Conservation (phyloP, 1,139 yeast species). For the Debaryomyces robertsiae region DNA sequence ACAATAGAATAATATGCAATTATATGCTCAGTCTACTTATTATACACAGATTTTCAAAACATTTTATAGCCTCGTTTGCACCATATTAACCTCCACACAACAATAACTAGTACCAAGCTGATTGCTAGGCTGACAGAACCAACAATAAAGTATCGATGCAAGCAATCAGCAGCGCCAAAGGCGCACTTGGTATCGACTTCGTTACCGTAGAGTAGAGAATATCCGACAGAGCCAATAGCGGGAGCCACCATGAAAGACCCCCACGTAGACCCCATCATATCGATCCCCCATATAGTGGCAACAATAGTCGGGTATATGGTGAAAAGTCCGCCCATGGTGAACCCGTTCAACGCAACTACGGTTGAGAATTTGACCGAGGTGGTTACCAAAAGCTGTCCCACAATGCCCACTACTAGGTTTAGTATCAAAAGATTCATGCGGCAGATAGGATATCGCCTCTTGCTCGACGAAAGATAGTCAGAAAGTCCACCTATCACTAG, state of each 20-base stretch:
- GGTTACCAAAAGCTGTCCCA: conserved; percentile 38
- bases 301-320: conserved; percentile 84
- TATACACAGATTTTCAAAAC: conserved; percentile 17
- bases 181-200: conserved; percentile 53
- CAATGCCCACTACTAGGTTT: conserved; percentile 43
- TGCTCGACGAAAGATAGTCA: conserved; percentile 49
- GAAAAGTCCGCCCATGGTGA: conserved; percentile 80
- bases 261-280: conserved; percentile 90
- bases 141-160: conserved; percentile 36
- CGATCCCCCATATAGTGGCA: conserved; percentile 86
- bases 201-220: conserved; percentile 71
- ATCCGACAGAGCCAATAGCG: conserved; percentile 76
- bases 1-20: too few species aligned
- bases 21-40: too few species aligned
- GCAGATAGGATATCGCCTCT: conserved; percentile 30
- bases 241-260: conserved; percentile 91
- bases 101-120: conserved; percentile 32
- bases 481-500: conserved; percentile 65
- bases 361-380: conserved; percentile 6
- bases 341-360: conserved; percentile 62
- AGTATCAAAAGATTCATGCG: conserved; percentile 48
- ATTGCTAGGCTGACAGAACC: conserved; percentile 33
- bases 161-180: conserved; percentile 11
- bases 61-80: conserved; percentile 29
- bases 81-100: conserved; percentile 43